phyloP scores from a whole-genome alignment of 257 asterid species.

The Leptodermis oblonga region DNA sequence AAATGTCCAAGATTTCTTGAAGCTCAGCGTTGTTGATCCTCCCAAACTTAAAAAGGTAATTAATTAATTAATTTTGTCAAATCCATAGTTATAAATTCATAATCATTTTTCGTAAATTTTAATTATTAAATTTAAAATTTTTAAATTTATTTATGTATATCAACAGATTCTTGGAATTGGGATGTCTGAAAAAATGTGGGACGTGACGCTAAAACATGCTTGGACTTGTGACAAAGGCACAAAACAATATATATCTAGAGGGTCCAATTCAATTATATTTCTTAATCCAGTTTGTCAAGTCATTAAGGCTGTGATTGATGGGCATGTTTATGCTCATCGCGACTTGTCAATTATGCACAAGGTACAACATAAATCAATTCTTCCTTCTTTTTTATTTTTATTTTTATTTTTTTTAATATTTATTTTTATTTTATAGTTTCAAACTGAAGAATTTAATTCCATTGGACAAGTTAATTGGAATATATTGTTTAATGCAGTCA shows the following conservation, averaged over 20 bases:
- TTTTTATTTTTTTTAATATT: not conserved
- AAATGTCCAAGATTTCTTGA: conserved; percentile 64
- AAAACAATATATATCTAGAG: conserved; percentile 36
- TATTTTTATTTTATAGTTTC: not conserved
- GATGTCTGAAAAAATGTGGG: conserved; percentile 78
- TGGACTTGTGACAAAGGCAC: conserved; percentile 56
- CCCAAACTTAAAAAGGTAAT: conserved; percentile 46
- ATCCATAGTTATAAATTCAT: no score
- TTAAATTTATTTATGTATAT: not conserved
- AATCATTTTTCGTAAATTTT: no score
- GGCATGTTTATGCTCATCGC: conserved; percentile 21
- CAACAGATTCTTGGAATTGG: conserved; percentile 55
- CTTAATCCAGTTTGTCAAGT: conserved; percentile 55
- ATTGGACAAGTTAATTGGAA: not conserved
- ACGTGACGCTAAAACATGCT: conserved; percentile 51
- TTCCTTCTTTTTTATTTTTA: no score
- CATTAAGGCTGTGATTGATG: conserved; percentile 34
- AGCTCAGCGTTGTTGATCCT: conserved; percentile 38
- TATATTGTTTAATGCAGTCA: conserved; percentile 19
- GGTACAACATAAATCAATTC: conserved; percentile 16
- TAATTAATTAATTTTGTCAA: no score
- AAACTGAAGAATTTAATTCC: not conserved
- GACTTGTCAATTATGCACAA: conserved; percentile 25
- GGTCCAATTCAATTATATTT: conserved; percentile 24
- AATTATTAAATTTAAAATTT: no score